Evolutionary conservation across 1,284 basidiomycete species (phyloP).

Genomic region (Pyrrhoderma lamaoense): DNA sequence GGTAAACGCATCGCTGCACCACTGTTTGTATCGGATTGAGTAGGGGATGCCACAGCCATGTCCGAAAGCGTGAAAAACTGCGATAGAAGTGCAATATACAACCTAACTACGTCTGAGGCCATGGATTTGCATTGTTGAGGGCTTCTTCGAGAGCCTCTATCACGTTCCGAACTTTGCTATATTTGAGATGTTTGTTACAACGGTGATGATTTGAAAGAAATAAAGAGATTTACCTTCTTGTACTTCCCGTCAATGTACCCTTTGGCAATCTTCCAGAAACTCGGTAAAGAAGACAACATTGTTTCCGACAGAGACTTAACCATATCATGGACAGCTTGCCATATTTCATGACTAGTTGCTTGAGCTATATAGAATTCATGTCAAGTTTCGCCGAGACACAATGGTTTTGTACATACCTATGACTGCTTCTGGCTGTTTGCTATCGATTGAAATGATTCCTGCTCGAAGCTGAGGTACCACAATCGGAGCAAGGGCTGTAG

Average conservation of each 20-base stretch:
- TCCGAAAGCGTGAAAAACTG: slow-evolving; percentile 89
- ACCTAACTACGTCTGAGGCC: slow-evolving; percentile 85
- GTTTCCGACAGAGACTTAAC: slow-evolving; percentile 66
- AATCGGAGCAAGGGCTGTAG: slow-evolving; percentile 34
- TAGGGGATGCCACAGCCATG: slow-evolving; percentile 48
- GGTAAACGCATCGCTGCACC: slow-evolving; percentile 33
- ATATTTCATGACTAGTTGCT: slow-evolving; percentile 63
- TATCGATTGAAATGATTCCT: slow-evolving; percentile 52
- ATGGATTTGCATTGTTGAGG: slow-evolving; percentile 83
- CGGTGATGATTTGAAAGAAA: slow-evolving; percentile 24
- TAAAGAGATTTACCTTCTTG: slow-evolving; percentile 52
- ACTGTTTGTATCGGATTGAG: slow-evolving; percentile 22
- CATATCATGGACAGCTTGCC: slow-evolving; percentile 74
- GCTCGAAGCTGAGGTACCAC: slow-evolving; percentile 50
- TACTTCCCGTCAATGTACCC: slow-evolving; percentile 90
- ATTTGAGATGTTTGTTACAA: neutral
- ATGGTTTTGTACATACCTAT: slow-evolving; percentile 44
- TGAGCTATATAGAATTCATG: slow-evolving; percentile 34
- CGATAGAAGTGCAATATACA: slow-evolving; percentile 82
- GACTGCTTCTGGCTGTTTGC: slow-evolving; percentile 53
- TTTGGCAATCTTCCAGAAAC: slow-evolving; percentile 91
- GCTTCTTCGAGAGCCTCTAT: slow-evolving; percentile 49
- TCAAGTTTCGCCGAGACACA: neutral
- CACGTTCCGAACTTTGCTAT: neutral
- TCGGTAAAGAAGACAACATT: slow-evolving; percentile 71